Evolutionary conservation across 2,329 filamentous ascomycete species (phyloP).

Genomic region (Gaeumannomyces tritici): DNA sequence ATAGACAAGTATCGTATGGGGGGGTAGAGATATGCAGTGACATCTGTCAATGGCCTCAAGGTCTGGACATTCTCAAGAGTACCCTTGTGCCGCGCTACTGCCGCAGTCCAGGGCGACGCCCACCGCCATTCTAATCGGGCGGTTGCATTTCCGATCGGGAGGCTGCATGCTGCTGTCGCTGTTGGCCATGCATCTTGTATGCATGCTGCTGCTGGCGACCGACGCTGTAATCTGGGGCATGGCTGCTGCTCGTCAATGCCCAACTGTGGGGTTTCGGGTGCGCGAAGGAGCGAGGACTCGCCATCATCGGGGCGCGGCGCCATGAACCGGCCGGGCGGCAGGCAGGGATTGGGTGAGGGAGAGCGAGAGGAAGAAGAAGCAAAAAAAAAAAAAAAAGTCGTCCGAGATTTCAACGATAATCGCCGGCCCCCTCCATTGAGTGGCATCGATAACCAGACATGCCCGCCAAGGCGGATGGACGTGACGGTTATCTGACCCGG

Average conservation of each 20-base stretch:
- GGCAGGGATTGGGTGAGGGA: too few species aligned
- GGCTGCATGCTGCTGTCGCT: not conserved
- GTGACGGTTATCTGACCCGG: too few species aligned
- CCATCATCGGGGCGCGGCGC: too few species aligned
- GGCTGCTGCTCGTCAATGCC: not conserved
- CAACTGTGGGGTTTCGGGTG: conserved; percentile 1
- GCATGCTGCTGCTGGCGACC: not conserved
- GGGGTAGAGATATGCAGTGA: not conserved
- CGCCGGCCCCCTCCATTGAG: not conserved
- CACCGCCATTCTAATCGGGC: not conserved
- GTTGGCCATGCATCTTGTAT: not conserved
- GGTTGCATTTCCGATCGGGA: not conserved
- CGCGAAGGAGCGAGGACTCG: too few species aligned
- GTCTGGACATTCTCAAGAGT: not conserved
- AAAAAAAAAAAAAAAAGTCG: not conserved
- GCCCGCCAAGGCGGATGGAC: too few species aligned
- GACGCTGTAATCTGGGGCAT: not conserved
- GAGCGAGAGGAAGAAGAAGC: not conserved
- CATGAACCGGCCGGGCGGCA: too few species aligned
- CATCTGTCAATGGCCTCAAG: not conserved
- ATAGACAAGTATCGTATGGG: too few species aligned
- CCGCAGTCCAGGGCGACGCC: not conserved
- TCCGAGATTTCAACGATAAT: not conserved
- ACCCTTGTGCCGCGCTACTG: not conserved
- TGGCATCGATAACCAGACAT: too few species aligned